phyloP scores from a whole-genome alignment of 192 early-diverging fungal species.

The Entophlyctis luteolus region DNA sequence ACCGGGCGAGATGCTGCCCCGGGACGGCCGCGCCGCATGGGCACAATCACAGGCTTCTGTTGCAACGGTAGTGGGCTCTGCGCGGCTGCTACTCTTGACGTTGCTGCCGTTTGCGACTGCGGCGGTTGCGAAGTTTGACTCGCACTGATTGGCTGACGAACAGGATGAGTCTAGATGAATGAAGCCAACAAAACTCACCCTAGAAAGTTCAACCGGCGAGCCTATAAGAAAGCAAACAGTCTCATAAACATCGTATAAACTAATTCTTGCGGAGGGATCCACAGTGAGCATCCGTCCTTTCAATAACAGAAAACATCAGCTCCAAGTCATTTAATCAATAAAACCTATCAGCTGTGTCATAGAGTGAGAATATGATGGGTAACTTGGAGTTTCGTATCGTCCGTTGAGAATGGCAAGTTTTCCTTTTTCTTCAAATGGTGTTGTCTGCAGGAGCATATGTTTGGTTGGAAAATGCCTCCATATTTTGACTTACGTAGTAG shows the following conservation, averaged over 20 bases:
- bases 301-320: background rate
- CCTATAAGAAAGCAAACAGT: slow-evolving; percentile 61
- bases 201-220: slow-evolving; percentile 59
- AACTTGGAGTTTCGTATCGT: slow-evolving; percentile 71
- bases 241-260: slow-evolving; percentile 75
- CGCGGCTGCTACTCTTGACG: too few species aligned
- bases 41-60: too few species aligned
- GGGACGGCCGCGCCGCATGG: slow-evolving; percentile 92
- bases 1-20: background rate
- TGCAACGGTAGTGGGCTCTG: too few species aligned
- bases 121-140: too few species aligned
- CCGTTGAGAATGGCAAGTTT: slow-evolving; percentile 85
- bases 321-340: too few species aligned
- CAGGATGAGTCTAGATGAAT: too few species aligned
- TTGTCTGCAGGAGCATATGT: slow-evolving; percentile 51
- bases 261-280: slow-evolving; percentile 69
- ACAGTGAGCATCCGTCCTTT: slow-evolving; percentile 69
- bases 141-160: too few species aligned
- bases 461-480: slow-evolving; percentile 1
- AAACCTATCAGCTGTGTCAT: slow-evolving; percentile 43
- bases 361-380: slow-evolving; percentile 53
- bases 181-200: too few species aligned
- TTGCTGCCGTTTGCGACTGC: too few species aligned
- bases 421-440: slow-evolving; percentile 90
- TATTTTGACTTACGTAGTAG: slow-evolving; percentile 72